Percentiles rank a stretch among this genome's conserved stretches.
phyloP scores from a whole-genome alignment of 129 eudicot genomes.

The Flaveria robusta region DNA sequence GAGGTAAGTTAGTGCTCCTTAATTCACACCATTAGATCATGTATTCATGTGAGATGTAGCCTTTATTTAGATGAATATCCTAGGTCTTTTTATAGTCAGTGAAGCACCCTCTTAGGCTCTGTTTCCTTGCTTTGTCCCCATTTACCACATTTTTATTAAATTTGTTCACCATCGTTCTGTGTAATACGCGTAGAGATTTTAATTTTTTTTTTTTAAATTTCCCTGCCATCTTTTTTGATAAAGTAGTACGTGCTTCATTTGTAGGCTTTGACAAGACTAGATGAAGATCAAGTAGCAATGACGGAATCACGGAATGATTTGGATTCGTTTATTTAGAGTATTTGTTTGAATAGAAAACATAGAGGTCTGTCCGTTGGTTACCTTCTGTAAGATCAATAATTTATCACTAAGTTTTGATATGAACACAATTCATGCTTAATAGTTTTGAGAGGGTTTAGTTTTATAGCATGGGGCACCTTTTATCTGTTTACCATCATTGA shows the following conservation, averaged over 20 bases:
- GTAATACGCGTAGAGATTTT: neutral
- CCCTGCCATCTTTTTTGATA: constrained; percentile 32
- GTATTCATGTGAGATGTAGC: constrained; percentile 13
- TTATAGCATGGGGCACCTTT: constrained; percentile 6
- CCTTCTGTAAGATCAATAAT: constrained; percentile 19
- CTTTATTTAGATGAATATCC: neutral
- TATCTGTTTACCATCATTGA: constrained; percentile 7
- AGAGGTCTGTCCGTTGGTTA: constrained; percentile 26
- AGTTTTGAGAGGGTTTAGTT: constrained; percentile 9
- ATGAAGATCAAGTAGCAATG: constrained; percentile 77
- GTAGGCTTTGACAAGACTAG: constrained; percentile 90
- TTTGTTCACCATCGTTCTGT: neutral
- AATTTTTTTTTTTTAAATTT: neutral
- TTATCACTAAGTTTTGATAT: constrained; percentile 29
- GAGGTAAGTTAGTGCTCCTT: constrained; percentile 54
- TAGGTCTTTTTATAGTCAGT: constrained; percentile 8
- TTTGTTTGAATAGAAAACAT: constrained; percentile 27
- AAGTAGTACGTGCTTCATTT: constrained; percentile 55
- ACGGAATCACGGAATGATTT: constrained; percentile 50
- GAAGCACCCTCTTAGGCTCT: neutral
- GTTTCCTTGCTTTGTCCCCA: neutral
- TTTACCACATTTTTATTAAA: neutral
- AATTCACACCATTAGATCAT: constrained; percentile 11
- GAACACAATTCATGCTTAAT: constrained; percentile 7
- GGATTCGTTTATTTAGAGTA: constrained; percentile 31